Conservation (phyloP, 108 stramenopile species). For the Skeletonema grethae region DNA sequence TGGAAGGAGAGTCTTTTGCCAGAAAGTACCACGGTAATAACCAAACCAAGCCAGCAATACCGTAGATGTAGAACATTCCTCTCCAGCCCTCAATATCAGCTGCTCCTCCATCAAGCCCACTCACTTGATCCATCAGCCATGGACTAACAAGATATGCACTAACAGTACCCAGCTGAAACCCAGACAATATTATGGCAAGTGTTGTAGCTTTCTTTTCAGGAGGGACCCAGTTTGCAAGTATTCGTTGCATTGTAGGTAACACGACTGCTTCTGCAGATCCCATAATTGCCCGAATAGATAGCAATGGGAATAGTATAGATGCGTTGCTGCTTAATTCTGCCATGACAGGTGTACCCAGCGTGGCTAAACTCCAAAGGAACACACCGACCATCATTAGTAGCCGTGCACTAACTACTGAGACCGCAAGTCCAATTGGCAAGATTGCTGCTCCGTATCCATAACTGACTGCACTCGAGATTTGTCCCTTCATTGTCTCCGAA, state of each 20-base stretch:
- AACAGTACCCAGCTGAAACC: conserved; percentile 83
- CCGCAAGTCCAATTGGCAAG: conserved; percentile 74
- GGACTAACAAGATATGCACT: conserved; percentile 81
- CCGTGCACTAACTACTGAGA: conserved; percentile 53
- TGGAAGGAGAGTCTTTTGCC: conserved; percentile 61
- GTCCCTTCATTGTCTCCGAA: conserved; percentile 83
- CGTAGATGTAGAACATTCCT: conserved; percentile 76
- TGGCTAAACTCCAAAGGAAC: conserved; percentile 70
- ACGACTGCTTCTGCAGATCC: conserved; percentile 85
- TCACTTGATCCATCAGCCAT: conserved; percentile 58
- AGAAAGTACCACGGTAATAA: conserved; percentile 78
- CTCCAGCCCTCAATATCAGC: conserved; percentile 61
- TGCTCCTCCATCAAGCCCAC: conserved; percentile 40
- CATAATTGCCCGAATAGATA: conserved; percentile 70
- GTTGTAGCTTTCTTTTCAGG: conserved; percentile 72
- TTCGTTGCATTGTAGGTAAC: conserved; percentile 77
- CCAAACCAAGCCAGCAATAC: conserved; percentile 66
- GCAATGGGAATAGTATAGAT: conserved; percentile 45
- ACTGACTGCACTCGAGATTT: conserved; percentile 75
- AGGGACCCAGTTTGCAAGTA: conserved; percentile 76
- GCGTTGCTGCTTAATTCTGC: conserved; percentile 33
- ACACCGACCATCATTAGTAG: conserved; percentile 65
- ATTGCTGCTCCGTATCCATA: conserved; percentile 86
- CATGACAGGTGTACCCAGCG: conserved; percentile 66
- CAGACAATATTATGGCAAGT: conserved; percentile 71